Evolutionary conservation across 345 rosid genomes (phyloP), one percentile per base, ranked within the genome.

Genomic region (Citrus hindsii): DNA sequence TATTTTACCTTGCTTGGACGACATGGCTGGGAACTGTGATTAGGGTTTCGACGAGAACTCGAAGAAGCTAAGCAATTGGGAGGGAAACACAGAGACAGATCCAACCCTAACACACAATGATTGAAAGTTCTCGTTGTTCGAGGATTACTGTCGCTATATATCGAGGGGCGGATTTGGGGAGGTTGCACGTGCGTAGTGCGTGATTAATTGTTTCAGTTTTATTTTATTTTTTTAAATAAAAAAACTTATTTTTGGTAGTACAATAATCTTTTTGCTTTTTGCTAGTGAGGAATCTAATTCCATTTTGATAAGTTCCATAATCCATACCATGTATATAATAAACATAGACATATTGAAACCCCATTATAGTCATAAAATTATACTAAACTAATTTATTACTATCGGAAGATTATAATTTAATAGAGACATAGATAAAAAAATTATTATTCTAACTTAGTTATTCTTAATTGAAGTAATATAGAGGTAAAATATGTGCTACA

Each of bases 1-100:
- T 3, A 32, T 2, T 42, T 27, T 63, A 89, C 90, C 93, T 86
- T 88, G 93, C 79, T 88, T 88, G 80, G 93, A 89, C 55, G 93
- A 85, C 93, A 90, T 90, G 73, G 82, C 81, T 73, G 33, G 53
- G 35, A 65, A 2, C 35, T 51, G 76, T 73, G 80, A 67, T 77
- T 86, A 79, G 86, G 83, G 46, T 32, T 63, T 42, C 69, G 40
- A 30, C 40, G 10, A 46, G 13, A 22, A 76, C 10, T 59, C 56
- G 27, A 55, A 53, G 24, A 37, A 37, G 38, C 28, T 30, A 30
- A n/a, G 67, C 67, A 19, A 42, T 72, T 32, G 55, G 76, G 53
- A 35, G 6, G 33, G 37, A 48, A 60, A 30, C 9, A 13, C 7
- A 2, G 16, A 71, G 75, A 60, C 46, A n/a, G 30, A 61, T 73